These are phyloP conservation scores for Cladophialophora psammophila DNA, from an alignment of 2,329 filamentous ascomycete species.

Conservation along the genomic window DNA sequence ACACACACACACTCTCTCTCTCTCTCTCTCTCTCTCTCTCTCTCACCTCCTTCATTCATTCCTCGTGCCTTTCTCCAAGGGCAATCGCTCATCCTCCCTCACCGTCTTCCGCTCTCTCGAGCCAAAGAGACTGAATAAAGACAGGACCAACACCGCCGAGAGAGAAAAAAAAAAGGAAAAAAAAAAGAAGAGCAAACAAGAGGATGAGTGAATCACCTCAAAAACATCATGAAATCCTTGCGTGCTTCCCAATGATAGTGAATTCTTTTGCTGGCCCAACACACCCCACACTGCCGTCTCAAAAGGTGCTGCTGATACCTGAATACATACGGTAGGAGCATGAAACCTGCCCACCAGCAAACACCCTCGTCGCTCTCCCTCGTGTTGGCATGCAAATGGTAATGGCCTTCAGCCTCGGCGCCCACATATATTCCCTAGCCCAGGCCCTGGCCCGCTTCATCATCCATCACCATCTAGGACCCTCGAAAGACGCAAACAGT, in stretches of 20 bases:
- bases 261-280: background rate
- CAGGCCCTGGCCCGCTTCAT: background rate
- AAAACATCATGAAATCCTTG: background rate
- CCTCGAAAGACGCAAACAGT: background rate
- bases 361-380: background rate
- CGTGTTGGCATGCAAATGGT: background rate
- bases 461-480: background rate
- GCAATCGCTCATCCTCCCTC: too few species aligned
- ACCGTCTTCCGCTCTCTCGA: background rate
- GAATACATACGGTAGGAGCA: background rate
- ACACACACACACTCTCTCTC: too few species aligned
- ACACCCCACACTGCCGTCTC: background rate
- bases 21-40: too few species aligned
- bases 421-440: background rate
- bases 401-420: background rate
- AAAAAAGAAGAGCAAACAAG: background rate
- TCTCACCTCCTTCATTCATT: too few species aligned
- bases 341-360: background rate
- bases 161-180: background rate
- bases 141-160: background rate
- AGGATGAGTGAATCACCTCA: background rate
- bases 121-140: background rate
- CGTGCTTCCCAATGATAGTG: background rate
- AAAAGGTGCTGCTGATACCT: conserved; percentile 7
- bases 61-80: background rate